A percentile compares a stretch with the other conserved stretches of the same genome.
Evolutionary conservation across 805 yeast genomes (phyloP).

Genomic region (Metschnikowia colocasiae): DNA sequence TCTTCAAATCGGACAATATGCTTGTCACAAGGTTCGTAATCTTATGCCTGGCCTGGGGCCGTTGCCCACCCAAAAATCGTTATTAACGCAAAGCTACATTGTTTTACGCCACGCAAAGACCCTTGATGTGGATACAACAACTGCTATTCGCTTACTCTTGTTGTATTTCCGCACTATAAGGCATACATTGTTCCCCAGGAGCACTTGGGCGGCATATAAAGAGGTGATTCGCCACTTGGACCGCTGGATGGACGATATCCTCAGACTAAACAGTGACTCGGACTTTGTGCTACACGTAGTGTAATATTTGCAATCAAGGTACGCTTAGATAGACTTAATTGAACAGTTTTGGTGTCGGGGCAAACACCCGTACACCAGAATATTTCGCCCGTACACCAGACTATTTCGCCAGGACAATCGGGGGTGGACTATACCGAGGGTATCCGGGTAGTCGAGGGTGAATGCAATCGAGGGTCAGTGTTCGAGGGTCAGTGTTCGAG

Average conservation of each 20-base stretch:
- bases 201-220: neutral
- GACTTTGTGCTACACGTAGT: constrained; percentile 2
- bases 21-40: constrained; percentile 3
- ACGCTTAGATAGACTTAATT: neutral
- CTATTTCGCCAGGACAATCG: too few species aligned
- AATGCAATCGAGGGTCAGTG: too few species aligned
- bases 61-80: neutral
- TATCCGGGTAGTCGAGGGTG: too few species aligned
- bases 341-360: neutral
- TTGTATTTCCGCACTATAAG: constrained; percentile 3
- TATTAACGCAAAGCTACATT: neutral
- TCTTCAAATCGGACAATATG: neutral
- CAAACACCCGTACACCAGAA: too few species aligned
- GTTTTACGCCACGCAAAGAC: neutral
- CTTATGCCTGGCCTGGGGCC: neutral
- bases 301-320: neutral
- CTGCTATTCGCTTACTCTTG: constrained; percentile 2
- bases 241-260: constrained; percentile 4
- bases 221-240: neutral
- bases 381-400: too few species aligned
- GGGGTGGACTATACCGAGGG: too few species aligned
- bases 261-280: neutral
- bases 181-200: neutral
- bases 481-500: too few species aligned
- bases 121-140: neutral